Conservation (phyloP, 140 eudicot genomes). For the Erigeron philadelphicus region DNA sequence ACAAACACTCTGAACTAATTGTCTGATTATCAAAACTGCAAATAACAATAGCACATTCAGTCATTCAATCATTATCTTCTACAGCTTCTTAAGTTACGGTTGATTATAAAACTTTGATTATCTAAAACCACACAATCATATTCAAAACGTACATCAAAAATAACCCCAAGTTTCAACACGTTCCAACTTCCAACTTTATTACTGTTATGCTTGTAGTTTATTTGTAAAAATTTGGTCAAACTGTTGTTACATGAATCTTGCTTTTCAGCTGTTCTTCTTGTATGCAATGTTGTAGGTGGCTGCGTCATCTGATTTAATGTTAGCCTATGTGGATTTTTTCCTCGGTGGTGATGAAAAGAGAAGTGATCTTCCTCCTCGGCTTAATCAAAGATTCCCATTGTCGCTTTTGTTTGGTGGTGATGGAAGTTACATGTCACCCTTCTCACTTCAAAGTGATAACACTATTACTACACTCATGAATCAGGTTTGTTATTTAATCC, state of each 20-base stretch:
- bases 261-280: slow-evolving; percentile 4
- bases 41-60: not conserved
- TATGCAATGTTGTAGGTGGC: slow-evolving; percentile 52
- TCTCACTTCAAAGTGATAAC: slow-evolving; percentile 79
- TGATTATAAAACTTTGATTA: not conserved
- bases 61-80: not conserved
- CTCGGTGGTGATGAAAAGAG: slow-evolving; percentile 96
- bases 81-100: not conserved
- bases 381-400: slow-evolving; percentile 76
- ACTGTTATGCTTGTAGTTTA: not conserved
- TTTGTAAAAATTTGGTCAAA: slow-evolving; percentile 3
- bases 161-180: not conserved
- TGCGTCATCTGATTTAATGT: slow-evolving; percentile 90
- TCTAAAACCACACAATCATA: not conserved
- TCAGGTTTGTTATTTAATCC: slow-evolving; percentile 48
- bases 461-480: slow-evolving; percentile 80
- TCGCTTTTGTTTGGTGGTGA: slow-evolving; percentile 85
- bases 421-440: slow-evolving; percentile 91
- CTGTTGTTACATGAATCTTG: not conserved
- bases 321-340: slow-evolving; percentile 81
- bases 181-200: not conserved
- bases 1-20: not conserved
- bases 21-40: not conserved
- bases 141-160: not conserved
- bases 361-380: slow-evolving; percentile 77